Evolutionary conservation across 2,329 filamentous ascomycete genomes (phyloP), one percentile per base, ranked within the genome.

Genomic region (Venturia oleaginea): DNA sequence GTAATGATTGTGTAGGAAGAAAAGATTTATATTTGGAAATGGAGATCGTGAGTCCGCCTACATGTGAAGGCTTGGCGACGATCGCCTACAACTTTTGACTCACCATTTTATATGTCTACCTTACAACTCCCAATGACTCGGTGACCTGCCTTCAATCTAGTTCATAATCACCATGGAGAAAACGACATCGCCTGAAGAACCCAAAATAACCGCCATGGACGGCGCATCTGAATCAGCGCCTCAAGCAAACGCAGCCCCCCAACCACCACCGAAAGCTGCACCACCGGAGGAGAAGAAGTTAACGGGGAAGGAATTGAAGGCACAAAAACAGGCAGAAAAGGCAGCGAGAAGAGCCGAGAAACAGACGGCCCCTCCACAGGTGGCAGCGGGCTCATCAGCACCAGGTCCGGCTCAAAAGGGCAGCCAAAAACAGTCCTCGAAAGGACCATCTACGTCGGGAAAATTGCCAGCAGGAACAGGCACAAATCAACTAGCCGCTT

Each of bases 241-340:
- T 8, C n/a, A 60, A 60, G 59, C 63, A 22, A 61, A 59, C 19
- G 51, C 37, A 32, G 38, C 63, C 2, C 30, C 64, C 3, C 68
- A 69, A n/a, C 43, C 68, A 55, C 67, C 69, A 59, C 64, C 69
- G 19, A 66, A 67, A 30, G 68, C 67, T 24, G 67, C 67, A 38
- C 67, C 67, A 15, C 68, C 67, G 22, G 71, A 68, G 37, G 72
- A 75, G 57, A 70, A 74, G 70, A 89, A 90, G 74, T 79, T 90
- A 38, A 86, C 89, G 1, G 83, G 83, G 42, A 91, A 91, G 24
- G 89, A 96, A 76, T 74, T 96, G 71, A 97, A 97, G 78, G 93
- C 92, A 71, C 87, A 86, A 74, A 88, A 89, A 67, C 93, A 96
- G 75, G 92, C 91, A 38, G 93, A 97, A 74, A 97, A 97, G 79